phyloP scores from a whole-genome alignment of 805 yeast genomes.

The Grigorovia humatica region DNA sequence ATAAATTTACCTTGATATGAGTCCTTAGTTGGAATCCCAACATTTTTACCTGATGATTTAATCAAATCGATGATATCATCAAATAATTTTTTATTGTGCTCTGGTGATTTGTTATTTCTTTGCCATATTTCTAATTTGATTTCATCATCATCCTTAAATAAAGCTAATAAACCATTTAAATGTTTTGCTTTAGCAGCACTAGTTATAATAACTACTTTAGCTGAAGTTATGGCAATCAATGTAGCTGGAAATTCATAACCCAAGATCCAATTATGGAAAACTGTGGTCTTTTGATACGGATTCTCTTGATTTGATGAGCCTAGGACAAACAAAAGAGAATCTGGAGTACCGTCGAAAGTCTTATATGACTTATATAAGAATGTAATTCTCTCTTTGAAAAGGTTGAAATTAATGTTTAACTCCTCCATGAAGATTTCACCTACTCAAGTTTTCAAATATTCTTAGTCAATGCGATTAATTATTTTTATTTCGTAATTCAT shows the following conservation, averaged over 20 bases:
- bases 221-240: conserved; percentile 51
- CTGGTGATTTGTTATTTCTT: conserved; percentile 66
- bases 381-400: conserved; percentile 22
- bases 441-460: background rate
- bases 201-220: conserved; percentile 56
- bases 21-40: conserved; percentile 71
- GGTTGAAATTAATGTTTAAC: conserved; percentile 22
- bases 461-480: background rate
- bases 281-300: conserved; percentile 81
- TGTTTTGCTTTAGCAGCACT: conserved; percentile 79
- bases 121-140: conserved; percentile 48
- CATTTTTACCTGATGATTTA: conserved; percentile 34
- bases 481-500: no score
- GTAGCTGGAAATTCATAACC: conserved; percentile 97
- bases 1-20: conserved; percentile 75
- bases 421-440: conserved; percentile 19
- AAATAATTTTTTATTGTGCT: conserved; percentile 60
- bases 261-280: conserved; percentile 80
- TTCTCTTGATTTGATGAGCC: conserved; percentile 84
- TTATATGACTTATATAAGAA: conserved; percentile 19
- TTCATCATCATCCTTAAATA: conserved; percentile 39
- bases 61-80: conserved; percentile 41
- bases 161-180: conserved; percentile 31
- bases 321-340: conserved; percentile 53
- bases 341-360: conserved; percentile 25